Base-by-base conservation (phyloP, 768 basidiomycete genomes). In the Tricholoma matsutake region DNA sequence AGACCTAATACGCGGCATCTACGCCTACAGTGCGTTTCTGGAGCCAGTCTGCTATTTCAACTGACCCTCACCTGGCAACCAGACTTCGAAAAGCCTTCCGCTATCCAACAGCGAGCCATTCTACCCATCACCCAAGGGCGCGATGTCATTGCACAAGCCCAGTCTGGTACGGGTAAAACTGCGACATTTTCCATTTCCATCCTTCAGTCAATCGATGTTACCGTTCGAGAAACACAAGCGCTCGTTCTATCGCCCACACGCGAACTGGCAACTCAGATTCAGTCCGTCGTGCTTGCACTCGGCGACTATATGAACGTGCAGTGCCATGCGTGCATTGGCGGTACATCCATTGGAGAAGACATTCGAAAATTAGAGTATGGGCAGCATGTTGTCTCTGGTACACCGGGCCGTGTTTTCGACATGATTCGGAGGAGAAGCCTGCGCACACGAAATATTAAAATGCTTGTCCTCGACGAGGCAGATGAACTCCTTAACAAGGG, bases 291-390 rank as follows among this genome's bases (percentile, higher is more conserved):
- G 31, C 85, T 98, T 61, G 96, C 96, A 28, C 79, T 99, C 34
- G 96, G 96, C 54, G 96, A 98, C 81, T 98, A 98, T 75, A 96
- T 98, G 96, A 97, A 97, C 72, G 92, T 99, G 61, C 94, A 97
- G 71, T 98, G 96, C 75, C 95, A 98, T 73, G 96, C 95, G 47
- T 97, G 96, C 76, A 97, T 98, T 71, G 96, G 96, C 47, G 96
- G 96, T 47, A 96, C 94, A 2, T 94, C 93, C 39, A 94, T 99
- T 66, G 94, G 95, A 16, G 96, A 99, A 79, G 96, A 97, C 71
- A 98, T 98, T 69, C 84, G 93, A 62, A 97, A 98, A 78, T 84
- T 99, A 53, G 94, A 97, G 74, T 95, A 97, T 63, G 96, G 96
- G 22, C 95, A 96, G 68, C 96, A 98, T 75, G 91, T 98, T 63